These are phyloP conservation scores for Trichoderma orchidacearum DNA, from an alignment of 495 filamentous ascomycete species.

Conservation along the genomic window DNA sequence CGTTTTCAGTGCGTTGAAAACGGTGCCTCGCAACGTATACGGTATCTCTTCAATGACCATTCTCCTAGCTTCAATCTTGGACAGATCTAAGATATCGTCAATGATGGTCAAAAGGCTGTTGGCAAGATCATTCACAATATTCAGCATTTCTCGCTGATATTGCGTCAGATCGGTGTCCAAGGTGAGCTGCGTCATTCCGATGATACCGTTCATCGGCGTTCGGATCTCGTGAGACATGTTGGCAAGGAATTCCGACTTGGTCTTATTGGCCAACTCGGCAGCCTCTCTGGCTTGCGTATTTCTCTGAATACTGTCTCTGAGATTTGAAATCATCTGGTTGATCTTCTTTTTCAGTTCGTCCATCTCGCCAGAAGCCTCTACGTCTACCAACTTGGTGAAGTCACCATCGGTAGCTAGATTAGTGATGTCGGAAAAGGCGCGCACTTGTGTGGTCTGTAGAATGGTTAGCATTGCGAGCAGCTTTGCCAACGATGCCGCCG, in stretches of 20 bases:
- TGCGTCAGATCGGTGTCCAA: constrained; percentile 89
- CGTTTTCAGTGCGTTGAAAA: constrained; percentile 97
- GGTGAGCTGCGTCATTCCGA: constrained; percentile 94
- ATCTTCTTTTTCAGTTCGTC: constrained; percentile 98
- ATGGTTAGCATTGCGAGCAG: constrained; percentile 3
- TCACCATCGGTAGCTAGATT: constrained; percentile 94
- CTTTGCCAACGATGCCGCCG: neutral
- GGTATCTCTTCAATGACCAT: constrained; percentile 99
- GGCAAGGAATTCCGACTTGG: constrained; percentile 95
- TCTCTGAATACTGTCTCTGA: constrained; percentile 91
- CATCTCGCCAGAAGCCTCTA: constrained; percentile 97
- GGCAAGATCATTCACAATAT: constrained; percentile 93
- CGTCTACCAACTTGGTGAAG: constrained; percentile 94
- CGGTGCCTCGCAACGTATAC: constrained; percentile 86
- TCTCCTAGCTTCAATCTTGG: constrained; percentile 98
- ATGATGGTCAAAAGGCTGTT: constrained; percentile 98
- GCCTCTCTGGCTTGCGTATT: constrained; percentile 96
- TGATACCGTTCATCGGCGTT: constrained; percentile 83
- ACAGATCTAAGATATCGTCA: constrained; percentile 97
- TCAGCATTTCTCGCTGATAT: constrained; percentile 96
- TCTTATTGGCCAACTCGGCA: constrained; percentile 93
- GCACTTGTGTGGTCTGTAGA: constrained; percentile 74
- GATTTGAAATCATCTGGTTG: constrained; percentile 96
- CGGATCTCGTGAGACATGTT: constrained; percentile 99
- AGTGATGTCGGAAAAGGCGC: constrained; percentile 95